Conservation (phyloP, 768 basidiomycete genomes). For the Lentinula lateritia region DNA sequence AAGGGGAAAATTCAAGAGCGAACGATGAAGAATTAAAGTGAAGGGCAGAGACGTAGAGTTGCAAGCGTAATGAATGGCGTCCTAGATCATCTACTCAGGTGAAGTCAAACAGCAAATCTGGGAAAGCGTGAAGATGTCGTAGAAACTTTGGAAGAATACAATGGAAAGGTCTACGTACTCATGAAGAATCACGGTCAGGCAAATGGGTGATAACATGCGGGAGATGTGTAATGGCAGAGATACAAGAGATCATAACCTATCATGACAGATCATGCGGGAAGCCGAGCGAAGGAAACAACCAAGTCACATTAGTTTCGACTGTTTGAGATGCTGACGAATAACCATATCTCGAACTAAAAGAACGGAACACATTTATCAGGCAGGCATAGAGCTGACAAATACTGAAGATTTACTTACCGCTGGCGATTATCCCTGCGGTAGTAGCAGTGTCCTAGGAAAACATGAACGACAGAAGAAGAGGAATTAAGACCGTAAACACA, state of each 20-base stretch:
- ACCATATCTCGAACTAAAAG: slow-evolving; percentile 73
- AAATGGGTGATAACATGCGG: not conserved
- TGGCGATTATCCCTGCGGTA: slow-evolving; percentile 71
- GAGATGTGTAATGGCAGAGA: not conserved
- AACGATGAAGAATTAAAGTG: not conserved
- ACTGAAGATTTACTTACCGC: slow-evolving; percentile 39
- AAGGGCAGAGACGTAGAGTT: not conserved
- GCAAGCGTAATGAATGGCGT: no score
- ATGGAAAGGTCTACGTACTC: not conserved
- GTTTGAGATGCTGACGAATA: slow-evolving; percentile 70
- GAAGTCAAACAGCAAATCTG: not conserved
- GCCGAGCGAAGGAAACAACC: not conserved
- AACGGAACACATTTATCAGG: not conserved
- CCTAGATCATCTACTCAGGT: no score
- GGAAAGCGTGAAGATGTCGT: not conserved
- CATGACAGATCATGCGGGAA: not conserved
- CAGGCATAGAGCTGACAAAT: not conserved
- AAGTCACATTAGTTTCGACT: slow-evolving; percentile 58
- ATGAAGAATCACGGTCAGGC: not conserved
- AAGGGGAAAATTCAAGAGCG: not conserved
- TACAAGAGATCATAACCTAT: not conserved
- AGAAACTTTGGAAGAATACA: not conserved
- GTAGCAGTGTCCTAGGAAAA: slow-evolving; percentile 54
- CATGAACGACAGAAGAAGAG: not conserved
- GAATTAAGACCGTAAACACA: slow-evolving; percentile 19